phyloP scores from a whole-genome alignment of 116 monocot species.

The Phalaenopsis hybrid region DNA sequence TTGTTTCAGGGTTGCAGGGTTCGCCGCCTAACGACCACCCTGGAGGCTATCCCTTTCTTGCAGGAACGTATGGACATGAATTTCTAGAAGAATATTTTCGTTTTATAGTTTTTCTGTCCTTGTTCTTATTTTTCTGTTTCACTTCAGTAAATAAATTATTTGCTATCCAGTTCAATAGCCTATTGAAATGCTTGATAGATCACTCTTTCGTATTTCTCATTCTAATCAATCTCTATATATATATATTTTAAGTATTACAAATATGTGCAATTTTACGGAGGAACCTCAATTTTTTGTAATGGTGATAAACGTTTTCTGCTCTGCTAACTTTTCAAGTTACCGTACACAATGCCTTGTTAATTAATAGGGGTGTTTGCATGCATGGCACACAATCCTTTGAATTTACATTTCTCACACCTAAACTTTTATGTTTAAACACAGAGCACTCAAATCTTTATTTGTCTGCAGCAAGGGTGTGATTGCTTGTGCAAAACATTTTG shows the following conservation, averaged over 20 bases:
- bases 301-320: background rate
- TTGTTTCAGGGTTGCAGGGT: conserved; percentile 78
- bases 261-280: background rate
- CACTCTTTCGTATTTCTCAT: background rate
- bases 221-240: background rate
- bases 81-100: background rate
- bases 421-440: no score
- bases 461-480: conserved; percentile 57
- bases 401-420: no score
- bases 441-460: background rate
- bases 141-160: background rate
- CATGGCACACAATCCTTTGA: no score
- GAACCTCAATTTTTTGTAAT: background rate
- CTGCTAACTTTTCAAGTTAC: background rate
- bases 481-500: conserved; percentile 90
- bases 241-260: background rate
- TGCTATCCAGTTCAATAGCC: background rate
- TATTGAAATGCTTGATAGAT: background rate
- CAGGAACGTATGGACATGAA: conserved; percentile 30
- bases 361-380: background rate
- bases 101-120: background rate
- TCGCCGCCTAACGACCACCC: conserved; percentile 61
- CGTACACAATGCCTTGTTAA: background rate
- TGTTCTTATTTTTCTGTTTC: background rate
- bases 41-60: conserved; percentile 56